Evolutionary conservation across 2,329 filamentous ascomycete genomes (phyloP).

Genomic region (Chaetomiaceae sp.): DNA sequence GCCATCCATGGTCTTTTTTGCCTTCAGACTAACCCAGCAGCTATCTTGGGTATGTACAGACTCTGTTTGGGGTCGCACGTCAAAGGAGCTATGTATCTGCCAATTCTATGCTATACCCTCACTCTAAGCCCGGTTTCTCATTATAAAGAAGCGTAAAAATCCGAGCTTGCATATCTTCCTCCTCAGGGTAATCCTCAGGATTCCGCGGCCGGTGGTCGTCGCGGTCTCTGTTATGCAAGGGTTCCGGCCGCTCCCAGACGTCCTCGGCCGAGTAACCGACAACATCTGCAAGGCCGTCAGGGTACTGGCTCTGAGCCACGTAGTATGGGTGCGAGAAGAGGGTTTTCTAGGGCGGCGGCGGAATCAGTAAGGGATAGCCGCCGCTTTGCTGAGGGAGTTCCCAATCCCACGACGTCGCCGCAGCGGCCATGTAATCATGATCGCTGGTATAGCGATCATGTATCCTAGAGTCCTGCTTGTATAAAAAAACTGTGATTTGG

Average conservation of each 20-base stretch:
- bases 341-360: not conserved
- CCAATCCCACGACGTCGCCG: not conserved
- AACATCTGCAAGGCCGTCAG: not conserved
- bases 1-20: too few species aligned
- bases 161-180: too few species aligned
- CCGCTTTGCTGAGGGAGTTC: not conserved
- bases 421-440: not conserved
- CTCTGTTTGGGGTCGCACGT: too few species aligned
- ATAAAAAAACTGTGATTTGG: not conserved
- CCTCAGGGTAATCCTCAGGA: too few species aligned
- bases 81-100: too few species aligned
- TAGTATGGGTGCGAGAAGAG: not conserved
- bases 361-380: not conserved
- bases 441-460: not conserved
- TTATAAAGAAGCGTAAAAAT: too few species aligned
- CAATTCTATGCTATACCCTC: too few species aligned
- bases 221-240: too few species aligned
- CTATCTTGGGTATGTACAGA: too few species aligned
- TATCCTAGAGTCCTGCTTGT: not conserved
- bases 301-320: not conserved
- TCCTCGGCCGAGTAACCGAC: conserved; percentile 11
- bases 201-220: too few species aligned
- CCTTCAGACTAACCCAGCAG: too few species aligned
- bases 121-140: too few species aligned
- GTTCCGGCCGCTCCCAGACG: not conserved